Evolutionary conservation across 2,329 filamentous ascomycete genomes (phyloP), one percentile per base, ranked within the genome.

Genomic region (Aspergillus novoparasiticus): DNA sequence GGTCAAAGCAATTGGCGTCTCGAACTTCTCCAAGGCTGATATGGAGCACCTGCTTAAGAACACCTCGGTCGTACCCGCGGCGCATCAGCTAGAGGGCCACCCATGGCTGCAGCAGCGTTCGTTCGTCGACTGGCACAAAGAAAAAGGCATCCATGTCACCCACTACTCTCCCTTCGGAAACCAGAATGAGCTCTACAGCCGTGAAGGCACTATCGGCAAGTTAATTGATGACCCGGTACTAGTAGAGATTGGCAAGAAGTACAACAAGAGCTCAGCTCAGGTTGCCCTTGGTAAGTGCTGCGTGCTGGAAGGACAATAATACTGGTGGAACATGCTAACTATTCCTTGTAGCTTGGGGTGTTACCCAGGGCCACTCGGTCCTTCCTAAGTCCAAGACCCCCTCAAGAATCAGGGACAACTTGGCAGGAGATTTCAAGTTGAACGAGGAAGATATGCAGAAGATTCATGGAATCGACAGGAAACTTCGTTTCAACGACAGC

Each of bases 401-500:
- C 0, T 65, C 72, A 30, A 72, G 81, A 16, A 83, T 83, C 64
- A 74, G 73, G 67, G 67, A 71, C 26, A 84, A 83, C 59, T 64
- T 82, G 10, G 78, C 79, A 59, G 78, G 76, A 11, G 85, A 87
- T 71, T 90, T 91, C 73, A 83, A 85, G 70, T 79, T 91, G 30
- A 81, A 82, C 1, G 68, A 73, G 0, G 84, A 84, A 57, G 88
- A 91, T 69, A 75, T 90, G 69, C 75, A 84, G 71, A 85, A 83
- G 76, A 84, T 88, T 58, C 77, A 81, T 45, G 70, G 65, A 0
- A 78, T 89, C 23, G 86, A 90, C 71, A 87, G 84, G 77, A 88
- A 88, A 75, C 53, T 87, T 67, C 78, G 87, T 48, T 89, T 89
- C 71, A 89, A 89, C 61, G 86, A 89, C 71, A 82, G 86, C 5